Percentiles rank a stretch among this genome's conserved stretches.
Conservation (phyloP, 2,329 filamentous ascomycete species). For the Mycocentrospora acerina region DNA sequence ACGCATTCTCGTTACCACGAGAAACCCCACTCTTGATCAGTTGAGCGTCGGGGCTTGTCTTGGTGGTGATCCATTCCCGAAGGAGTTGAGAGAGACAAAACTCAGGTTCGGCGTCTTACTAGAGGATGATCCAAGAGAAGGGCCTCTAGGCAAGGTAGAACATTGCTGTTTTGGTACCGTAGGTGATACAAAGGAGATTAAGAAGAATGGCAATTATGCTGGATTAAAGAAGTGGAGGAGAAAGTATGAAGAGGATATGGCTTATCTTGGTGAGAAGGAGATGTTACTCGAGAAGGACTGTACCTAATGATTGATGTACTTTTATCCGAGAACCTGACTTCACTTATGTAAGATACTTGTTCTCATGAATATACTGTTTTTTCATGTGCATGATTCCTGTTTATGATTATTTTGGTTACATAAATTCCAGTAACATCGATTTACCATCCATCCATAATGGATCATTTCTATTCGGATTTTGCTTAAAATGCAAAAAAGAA, state of each 20-base stretch:
- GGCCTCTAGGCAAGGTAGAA: slow-evolving; percentile 35
- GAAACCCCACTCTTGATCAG: slow-evolving; percentile 42
- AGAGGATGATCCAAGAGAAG: slow-evolving; percentile 37
- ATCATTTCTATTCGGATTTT: too few relatives aligned
- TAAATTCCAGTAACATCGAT: too few relatives aligned
- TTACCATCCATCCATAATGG: too few relatives aligned
- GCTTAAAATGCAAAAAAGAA: too few relatives aligned
- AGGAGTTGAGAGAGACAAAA: slow-evolving; percentile 40
- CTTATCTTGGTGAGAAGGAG: slow-evolving; percentile 3
- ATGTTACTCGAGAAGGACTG: slow-evolving; percentile 1
- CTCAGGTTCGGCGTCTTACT: slow-evolving; percentile 44
- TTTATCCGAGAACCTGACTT: too few relatives aligned
- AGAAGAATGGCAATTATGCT: slow-evolving; percentile 41
- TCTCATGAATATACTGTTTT: too few relatives aligned
- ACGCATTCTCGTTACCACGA: slow-evolving; percentile 41
- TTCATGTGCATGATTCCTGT: too few relatives aligned
- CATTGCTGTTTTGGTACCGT: slow-evolving; percentile 43
- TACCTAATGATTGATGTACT: too few relatives aligned
- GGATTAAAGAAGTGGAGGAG: slow-evolving; percentile 29
- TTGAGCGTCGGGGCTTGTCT: slow-evolving; percentile 44
- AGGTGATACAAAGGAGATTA: slow-evolving; percentile 42
- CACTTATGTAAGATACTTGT: too few relatives aligned
- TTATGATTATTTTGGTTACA: too few relatives aligned
- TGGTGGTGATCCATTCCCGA: slow-evolving; percentile 44
- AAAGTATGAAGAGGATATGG: background rate